Conservation (phyloP, 768 basidiomycete genomes). For the Collybia sp. region DNA sequence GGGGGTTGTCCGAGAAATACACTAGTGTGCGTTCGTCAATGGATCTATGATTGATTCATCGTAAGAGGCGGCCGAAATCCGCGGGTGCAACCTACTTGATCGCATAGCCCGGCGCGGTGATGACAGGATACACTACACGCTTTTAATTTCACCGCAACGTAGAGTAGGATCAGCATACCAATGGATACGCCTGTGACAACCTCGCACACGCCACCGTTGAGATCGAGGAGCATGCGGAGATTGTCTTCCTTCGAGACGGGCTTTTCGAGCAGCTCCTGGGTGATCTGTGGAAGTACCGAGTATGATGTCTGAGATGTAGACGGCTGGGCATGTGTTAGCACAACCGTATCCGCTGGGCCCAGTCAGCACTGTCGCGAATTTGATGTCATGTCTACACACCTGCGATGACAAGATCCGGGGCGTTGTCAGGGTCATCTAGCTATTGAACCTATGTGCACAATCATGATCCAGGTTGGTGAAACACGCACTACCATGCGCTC, state of each 20-base stretch:
- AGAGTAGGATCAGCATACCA: slow-evolving; percentile 38
- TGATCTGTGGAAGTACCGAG: slow-evolving; percentile 41
- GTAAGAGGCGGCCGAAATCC: not conserved
- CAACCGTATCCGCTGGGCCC: slow-evolving; percentile 84
- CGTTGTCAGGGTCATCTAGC: slow-evolving; percentile 55
- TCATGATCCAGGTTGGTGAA: slow-evolving; percentile 1
- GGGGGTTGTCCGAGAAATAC: slow-evolving; percentile 64
- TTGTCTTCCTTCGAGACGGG: slow-evolving; percentile 77
- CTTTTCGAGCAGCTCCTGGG: slow-evolving; percentile 87
- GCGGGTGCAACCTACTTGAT: slow-evolving; percentile 44
- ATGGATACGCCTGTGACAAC: slow-evolving; percentile 89
- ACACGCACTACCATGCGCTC: slow-evolving; percentile 65
- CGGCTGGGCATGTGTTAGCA: slow-evolving; percentile 73
- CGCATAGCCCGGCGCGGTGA: slow-evolving; percentile 72
- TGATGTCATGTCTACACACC: slow-evolving; percentile 32
- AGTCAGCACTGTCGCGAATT: no score
- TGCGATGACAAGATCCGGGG: slow-evolving; percentile 77
- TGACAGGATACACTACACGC: slow-evolving; percentile 60
- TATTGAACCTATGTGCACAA: slow-evolving; percentile 16
- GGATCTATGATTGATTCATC: slow-evolving; percentile 40
- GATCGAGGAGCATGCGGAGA: slow-evolving; percentile 78
- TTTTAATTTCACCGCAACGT: not conserved
- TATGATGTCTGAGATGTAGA: slow-evolving; percentile 52
- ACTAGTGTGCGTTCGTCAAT: slow-evolving; percentile 82
- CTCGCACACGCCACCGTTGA: slow-evolving; percentile 85